These are phyloP conservation scores for Podospora didyma DNA, from an alignment of 495 filamentous ascomycete genomes.

Conservation along the genomic window DNA sequence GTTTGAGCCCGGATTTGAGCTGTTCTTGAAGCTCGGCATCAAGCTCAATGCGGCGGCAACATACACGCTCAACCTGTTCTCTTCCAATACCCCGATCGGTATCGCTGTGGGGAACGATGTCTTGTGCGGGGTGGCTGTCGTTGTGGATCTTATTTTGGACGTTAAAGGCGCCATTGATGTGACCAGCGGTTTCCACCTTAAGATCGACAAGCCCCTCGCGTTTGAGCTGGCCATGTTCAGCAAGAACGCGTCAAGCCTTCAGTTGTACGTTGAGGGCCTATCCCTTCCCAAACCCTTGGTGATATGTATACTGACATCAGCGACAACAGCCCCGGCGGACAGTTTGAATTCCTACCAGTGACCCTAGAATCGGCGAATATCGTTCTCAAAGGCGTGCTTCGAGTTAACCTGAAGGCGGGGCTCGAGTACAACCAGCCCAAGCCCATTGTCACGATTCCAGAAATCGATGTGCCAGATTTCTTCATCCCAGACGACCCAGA, in stretches of 20 bases:
- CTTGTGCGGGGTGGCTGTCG: constrained; percentile 39
- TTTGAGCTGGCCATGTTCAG: constrained; percentile 43
- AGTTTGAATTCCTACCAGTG: constrained; percentile 55
- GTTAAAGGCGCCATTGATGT: constrained; percentile 45
- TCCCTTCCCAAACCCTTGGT: background rate
- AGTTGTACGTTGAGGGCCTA: constrained; percentile 36
- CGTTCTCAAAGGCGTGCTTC: constrained; percentile 42
- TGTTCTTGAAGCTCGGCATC: constrained; percentile 49
- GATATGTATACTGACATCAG: background rate
- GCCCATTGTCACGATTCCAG: background rate
- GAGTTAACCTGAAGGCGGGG: constrained; percentile 41
- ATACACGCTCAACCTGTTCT: constrained; percentile 46
- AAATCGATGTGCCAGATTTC: no score
- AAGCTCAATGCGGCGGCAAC: constrained; percentile 37
- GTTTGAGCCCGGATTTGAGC: constrained; percentile 45
- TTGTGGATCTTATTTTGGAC: constrained; percentile 46
- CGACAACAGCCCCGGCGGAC: constrained; percentile 40
- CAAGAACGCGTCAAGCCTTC: constrained; percentile 40
- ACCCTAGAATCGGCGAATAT: constrained; percentile 39
- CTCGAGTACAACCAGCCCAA: constrained; percentile 27
- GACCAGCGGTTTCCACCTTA: constrained; percentile 49
- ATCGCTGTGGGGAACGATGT: constrained; percentile 33
- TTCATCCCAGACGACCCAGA: no score
- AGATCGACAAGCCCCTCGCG: constrained; percentile 41
- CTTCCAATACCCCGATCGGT: constrained; percentile 40